Conservation (phyloP, 805 yeast species). For the Lachancea sp. region DNA sequence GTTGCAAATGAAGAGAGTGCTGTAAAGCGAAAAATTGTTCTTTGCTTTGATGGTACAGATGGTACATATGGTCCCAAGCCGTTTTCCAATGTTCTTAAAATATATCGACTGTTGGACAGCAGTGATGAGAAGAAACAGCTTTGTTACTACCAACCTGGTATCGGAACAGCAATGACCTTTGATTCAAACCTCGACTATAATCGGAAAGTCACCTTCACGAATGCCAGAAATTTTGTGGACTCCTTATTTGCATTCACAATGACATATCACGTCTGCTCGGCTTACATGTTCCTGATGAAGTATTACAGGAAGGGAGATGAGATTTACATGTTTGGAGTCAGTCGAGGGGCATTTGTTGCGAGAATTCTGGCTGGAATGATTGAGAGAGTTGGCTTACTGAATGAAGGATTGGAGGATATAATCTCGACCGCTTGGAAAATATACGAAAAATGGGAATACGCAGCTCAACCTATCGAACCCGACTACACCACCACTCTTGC, state of each 20-base stretch:
- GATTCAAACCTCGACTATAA: constrained; percentile 26
- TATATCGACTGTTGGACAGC: constrained; percentile 47
- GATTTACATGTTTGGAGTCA: constrained; percentile 53
- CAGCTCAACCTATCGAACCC: constrained; percentile 49
- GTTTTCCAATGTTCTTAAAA: constrained; percentile 47
- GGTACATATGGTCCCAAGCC: constrained; percentile 52
- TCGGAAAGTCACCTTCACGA: constrained; percentile 15
- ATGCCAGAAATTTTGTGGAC: constrained; percentile 32
- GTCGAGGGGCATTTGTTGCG: constrained; percentile 62
- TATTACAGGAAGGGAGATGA: constrained; percentile 45
- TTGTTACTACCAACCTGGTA: constrained; percentile 65
- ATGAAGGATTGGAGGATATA: constrained; percentile 49
- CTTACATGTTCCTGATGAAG: constrained; percentile 47
- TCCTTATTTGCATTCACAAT: constrained; percentile 48
- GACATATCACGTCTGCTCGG: constrained; percentile 51
- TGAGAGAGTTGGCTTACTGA: constrained; percentile 54
- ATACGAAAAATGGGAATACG: constrained; percentile 52
- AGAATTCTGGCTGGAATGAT: constrained; percentile 61
- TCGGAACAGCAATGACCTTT: constrained; percentile 47
- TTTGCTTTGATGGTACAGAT: constrained; percentile 61
- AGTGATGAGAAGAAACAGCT: constrained; percentile 37
- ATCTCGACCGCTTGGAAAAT: constrained; percentile 57
- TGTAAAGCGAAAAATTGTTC: constrained; percentile 36
- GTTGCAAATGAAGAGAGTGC: not conserved
- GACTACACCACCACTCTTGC: constrained; percentile 41